Evolutionary conservation across 1,284 basidiomycete genomes (phyloP), one percentile per base, ranked within the genome.

Genomic region (Hortiboletus rubellus): DNA sequence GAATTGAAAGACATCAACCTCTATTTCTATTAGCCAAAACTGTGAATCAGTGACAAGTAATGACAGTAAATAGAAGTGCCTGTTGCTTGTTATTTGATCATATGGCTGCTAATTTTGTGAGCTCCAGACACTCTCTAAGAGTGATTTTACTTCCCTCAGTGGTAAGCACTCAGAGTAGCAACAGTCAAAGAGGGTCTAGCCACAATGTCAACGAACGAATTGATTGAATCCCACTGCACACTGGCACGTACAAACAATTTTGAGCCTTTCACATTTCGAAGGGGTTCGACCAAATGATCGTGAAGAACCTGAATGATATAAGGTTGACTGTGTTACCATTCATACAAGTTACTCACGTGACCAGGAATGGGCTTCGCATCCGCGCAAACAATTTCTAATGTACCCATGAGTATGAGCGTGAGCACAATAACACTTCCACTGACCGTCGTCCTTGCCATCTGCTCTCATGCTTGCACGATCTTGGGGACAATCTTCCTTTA

Each of bases 391-490:
- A 71, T 68, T 37, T 68, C 67, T 71, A 27, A 38, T 17, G 9
- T n/a, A 33, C 7, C 12, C 12, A 7, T 63, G 40, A 65, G 33
- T 30, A 43, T 17, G 12, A 44, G 31, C 0, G 0, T 17, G n/a
- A 40, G 30, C 14, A 6, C 7, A 22, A 54, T 7, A n/a, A 33
- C 1, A 27, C 24, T 4, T 34, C 27, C 12, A 58, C 64, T 49
- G 34, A 77, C 77, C 74, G 58, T 71, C 72, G 31, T 79, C 71
- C 52, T 56, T 57, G 10, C 73, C 72, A 34, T 74, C 67, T 17
- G 68, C 68, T 53, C 72, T 71, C 43, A 50, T 62, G 8, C 41
- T 46, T 38, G 50, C 66, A 22, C 59, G 61, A 15, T 66, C 60
- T 22, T 22, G 22, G 11, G 52, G 38, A 48, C 64, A 63, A 2